Conservation (phyloP, 2,329 filamentous ascomycete species). For the Teratosphaeriaceae sp. region DNA sequence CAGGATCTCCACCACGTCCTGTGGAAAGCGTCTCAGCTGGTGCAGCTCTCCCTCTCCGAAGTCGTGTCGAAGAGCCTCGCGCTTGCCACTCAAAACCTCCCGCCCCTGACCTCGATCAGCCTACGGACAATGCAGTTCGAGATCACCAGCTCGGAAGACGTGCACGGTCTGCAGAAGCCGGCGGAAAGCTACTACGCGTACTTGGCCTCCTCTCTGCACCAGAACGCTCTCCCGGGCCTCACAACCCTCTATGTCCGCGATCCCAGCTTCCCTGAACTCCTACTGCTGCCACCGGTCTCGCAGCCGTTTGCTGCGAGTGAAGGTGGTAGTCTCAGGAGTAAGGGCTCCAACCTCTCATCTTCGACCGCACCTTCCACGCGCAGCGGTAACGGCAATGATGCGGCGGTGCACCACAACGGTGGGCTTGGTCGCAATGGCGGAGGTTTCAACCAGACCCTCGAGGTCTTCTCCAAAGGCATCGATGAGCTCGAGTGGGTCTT, state of each 20-base stretch:
- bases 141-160: conserved; percentile 58
- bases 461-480: conserved; percentile 60
- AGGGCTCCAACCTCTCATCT: conserved; percentile 11
- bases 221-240: conserved; percentile 66
- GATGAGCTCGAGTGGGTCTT: conserved; percentile 64
- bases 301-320: conserved; percentile 39
- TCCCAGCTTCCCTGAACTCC: conserved; percentile 70
- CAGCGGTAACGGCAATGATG: no score
- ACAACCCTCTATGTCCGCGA: conserved; percentile 80
- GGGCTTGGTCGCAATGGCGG: conserved; percentile 8
- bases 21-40: conserved; percentile 50
- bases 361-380: no score
- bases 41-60: conserved; percentile 52
- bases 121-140: conserved; percentile 75
- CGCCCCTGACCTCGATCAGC: conserved; percentile 60
- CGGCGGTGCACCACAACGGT: no score
- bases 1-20: conserved; percentile 56
- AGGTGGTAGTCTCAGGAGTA: conserved; percentile 15
- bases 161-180: conserved; percentile 50
- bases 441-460: conserved; percentile 49
- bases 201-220: conserved; percentile 73
- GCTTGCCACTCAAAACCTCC: conserved; percentile 39
- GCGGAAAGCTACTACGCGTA: conserved; percentile 71
- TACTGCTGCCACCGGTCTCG: conserved; percentile 64
- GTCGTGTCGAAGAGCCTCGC: conserved; percentile 53